Percentiles rank a stretch among this genome's conserved stretches.
These are phyloP conservation scores for Brachypodium distachyon DNA, from an alignment of 202 grass and related monocot species.

Conservation along the genomic window DNA sequence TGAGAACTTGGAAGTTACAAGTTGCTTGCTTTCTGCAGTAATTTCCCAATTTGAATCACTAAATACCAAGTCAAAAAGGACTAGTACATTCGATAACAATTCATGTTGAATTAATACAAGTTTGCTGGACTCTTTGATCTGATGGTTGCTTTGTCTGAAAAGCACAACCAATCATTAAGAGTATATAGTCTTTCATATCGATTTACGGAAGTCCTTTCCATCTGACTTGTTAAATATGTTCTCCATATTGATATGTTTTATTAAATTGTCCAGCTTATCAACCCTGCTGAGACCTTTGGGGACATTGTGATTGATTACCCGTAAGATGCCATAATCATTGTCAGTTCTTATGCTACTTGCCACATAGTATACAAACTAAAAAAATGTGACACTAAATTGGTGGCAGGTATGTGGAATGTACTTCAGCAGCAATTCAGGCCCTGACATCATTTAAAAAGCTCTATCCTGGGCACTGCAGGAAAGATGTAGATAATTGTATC, in stretches of 20 bases:
- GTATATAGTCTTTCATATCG: background rate
- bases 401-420: constrained; percentile 87
- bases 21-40: background rate
- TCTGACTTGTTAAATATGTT: background rate
- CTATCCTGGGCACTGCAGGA: constrained; percentile 63
- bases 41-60: background rate
- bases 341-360: background rate
- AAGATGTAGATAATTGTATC: constrained; percentile 71
- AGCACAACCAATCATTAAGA: background rate
- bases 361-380: constrained; percentile 29
- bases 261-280: constrained; percentile 60
- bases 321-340: constrained; percentile 48
- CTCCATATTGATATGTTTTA: constrained; percentile 15
- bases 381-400: background rate
- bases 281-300: constrained; percentile 87
- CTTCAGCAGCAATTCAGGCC: constrained; percentile 86
- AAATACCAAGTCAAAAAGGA: background rate
- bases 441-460: constrained; percentile 80
- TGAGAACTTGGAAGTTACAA: background rate
- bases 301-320: constrained; percentile 89
- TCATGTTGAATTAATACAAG: background rate
- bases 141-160: constrained; percentile 2
- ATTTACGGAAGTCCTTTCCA: background rate
- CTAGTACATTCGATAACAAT: background rate
- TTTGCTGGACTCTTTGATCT: background rate